Evolutionary conservation across 163 green algal genomes (phyloP).

Genomic region (Volvox carteri): DNA sequence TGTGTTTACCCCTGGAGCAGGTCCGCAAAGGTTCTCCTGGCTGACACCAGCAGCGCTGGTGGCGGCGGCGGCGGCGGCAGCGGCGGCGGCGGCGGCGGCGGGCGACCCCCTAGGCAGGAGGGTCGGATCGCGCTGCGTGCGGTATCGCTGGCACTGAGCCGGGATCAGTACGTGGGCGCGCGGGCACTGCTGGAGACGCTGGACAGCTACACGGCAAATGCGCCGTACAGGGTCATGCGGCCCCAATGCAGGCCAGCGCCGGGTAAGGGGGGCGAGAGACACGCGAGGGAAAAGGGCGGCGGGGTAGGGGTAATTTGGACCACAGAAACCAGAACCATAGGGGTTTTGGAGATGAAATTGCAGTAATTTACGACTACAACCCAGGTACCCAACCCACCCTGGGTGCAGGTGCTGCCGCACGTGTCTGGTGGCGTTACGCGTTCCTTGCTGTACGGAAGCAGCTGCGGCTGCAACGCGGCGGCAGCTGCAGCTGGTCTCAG

Average conservation of each 20-base stretch:
- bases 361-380: too few relatives aligned
- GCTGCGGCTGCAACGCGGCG: slow-evolving; percentile 18
- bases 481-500: slow-evolving; percentile 66
- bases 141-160: slow-evolving; percentile 72
- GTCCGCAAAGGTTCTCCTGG: slow-evolving; percentile 19
- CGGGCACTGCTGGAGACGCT: slow-evolving; percentile 83
- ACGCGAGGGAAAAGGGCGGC: not conserved
- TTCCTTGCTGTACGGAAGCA: slow-evolving; percentile 68
- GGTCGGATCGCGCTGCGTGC: slow-evolving; percentile 70
- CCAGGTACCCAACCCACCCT: not conserved
- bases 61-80: not conserved
- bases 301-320: not conserved
- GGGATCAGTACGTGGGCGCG: slow-evolving; percentile 83
- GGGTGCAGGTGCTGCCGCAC: slow-evolving; percentile 57
- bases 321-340: too few relatives aligned
- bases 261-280: not conserved
- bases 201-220: slow-evolving; percentile 76
- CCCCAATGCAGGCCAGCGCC: slow-evolving; percentile 52
- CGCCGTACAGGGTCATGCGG: slow-evolving; percentile 73
- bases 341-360: too few relatives aligned
- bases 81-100: not conserved
- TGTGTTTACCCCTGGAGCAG: too few relatives aligned
- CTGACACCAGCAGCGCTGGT: not conserved
- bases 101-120: slow-evolving; percentile 60
- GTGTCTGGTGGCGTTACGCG: slow-evolving; percentile 90